Evolutionary conservation across 768 basidiomycete species (phyloP).

Genomic region (Xerocomus brunneocitrinus): DNA sequence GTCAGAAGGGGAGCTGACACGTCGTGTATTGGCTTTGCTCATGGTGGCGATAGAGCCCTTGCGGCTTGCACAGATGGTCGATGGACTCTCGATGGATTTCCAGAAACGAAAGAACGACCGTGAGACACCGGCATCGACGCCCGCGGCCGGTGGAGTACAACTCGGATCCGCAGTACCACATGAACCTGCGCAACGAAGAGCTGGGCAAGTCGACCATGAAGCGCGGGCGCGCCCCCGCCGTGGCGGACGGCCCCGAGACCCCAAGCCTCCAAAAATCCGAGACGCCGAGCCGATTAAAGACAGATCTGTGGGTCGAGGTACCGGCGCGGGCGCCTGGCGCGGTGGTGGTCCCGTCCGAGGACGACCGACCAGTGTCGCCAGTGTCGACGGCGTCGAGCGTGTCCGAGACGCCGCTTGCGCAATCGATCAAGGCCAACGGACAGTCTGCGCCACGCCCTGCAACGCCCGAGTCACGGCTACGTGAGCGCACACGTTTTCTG

Average conservation of each 20-base stretch:
- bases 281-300: slow-evolving; percentile 38
- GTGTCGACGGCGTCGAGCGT: slow-evolving; percentile 70
- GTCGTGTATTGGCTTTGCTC: too few species aligned
- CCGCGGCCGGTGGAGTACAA: slow-evolving; percentile 81
- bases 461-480: slow-evolving; percentile 25
- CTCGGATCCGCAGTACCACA: slow-evolving; percentile 67
- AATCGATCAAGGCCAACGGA: slow-evolving; percentile 55
- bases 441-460: slow-evolving; percentile 18
- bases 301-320: slow-evolving; percentile 35
- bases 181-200: slow-evolving; percentile 55
- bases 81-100: too few species aligned
- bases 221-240: slow-evolving; percentile 32
- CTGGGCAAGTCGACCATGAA: slow-evolving; percentile 50
- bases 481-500: slow-evolving; percentile 22
- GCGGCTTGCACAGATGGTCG: too few species aligned
- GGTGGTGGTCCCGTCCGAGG: slow-evolving; percentile 25
- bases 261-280: slow-evolving; percentile 37
- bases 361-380: slow-evolving; percentile 61
- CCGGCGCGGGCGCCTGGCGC: slow-evolving; percentile 32
- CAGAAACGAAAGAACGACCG: too few species aligned
- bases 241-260: slow-evolving; percentile 47
- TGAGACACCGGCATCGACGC: slow-evolving; percentile 65
- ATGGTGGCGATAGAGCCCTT: too few species aligned
- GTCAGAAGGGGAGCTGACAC: too few species aligned
- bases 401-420: slow-evolving; percentile 70